Evolutionary conservation across 192 early-diverging fungal genomes (phyloP).

Genomic region (Backusella tuberculispora): DNA sequence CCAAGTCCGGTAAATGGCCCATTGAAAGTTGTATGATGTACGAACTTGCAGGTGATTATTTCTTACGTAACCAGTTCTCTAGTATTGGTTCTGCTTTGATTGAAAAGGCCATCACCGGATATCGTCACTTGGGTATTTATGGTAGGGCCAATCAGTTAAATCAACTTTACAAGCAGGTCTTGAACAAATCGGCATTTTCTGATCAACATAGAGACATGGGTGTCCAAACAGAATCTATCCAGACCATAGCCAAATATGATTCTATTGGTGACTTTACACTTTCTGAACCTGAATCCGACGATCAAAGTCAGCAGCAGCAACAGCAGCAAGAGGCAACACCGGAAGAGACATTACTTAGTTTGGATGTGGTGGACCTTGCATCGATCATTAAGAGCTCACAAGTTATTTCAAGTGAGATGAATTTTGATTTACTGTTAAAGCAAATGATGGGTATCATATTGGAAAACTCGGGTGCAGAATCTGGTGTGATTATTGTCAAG

Average conservation of each 20-base stretch:
- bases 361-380: constrained; percentile 42
- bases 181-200: neutral
- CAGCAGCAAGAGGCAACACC: constrained; percentile 15
- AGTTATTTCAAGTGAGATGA: constrained; percentile 48
- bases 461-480: constrained; percentile 43
- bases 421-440: constrained; percentile 42
- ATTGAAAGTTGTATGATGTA: constrained; percentile 31
- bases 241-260: neutral
- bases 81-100: constrained; percentile 25
- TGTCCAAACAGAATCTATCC: constrained; percentile 25
- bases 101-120: constrained; percentile 30
- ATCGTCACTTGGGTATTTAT: constrained; percentile 26
- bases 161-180: neutral
- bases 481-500: constrained; percentile 43
- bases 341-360: constrained; percentile 35
- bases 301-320: neutral
- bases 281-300: neutral
- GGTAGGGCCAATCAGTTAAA: constrained; percentile 34
- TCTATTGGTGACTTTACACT: constrained; percentile 2
- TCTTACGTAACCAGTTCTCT: constrained; percentile 23
- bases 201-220: constrained; percentile 9
- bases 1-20: constrained; percentile 29
- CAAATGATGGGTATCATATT: constrained; percentile 42
- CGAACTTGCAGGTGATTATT: constrained; percentile 37
- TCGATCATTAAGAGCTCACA: constrained; percentile 45